A percentile compares a stretch with the other conserved stretches of the same genome.
phyloP scores from a whole-genome alignment of 495 filamentous ascomycete genomes.

The Opeltia flavorubescens region DNA sequence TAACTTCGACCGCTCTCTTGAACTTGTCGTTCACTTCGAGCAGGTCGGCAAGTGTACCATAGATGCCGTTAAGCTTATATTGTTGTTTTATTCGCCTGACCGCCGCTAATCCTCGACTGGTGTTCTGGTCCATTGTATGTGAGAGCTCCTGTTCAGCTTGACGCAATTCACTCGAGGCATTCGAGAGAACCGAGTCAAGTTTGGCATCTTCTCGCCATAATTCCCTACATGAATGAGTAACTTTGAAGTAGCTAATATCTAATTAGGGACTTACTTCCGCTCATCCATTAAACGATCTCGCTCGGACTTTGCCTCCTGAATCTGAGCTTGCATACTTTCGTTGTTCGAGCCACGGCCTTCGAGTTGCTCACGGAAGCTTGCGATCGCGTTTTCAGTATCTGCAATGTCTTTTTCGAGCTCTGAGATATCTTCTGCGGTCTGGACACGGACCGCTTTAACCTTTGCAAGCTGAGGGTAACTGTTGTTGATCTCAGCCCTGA shows the following conservation, averaged over 20 bases:
- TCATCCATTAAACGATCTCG: conserved; percentile 72
- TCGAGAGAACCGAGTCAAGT: conserved; percentile 60
- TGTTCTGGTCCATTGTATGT: conserved; percentile 79
- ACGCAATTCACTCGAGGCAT: conserved; percentile 57
- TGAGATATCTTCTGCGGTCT: conserved; percentile 75
- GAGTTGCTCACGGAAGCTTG: conserved; percentile 53
- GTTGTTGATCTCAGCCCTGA: conserved; percentile 70
- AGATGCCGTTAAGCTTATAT: conserved; percentile 68
- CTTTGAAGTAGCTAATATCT: neutral
- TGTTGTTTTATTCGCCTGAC: conserved; percentile 68
- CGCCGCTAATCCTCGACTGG: conserved; percentile 65
- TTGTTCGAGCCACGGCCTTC: conserved; percentile 66
- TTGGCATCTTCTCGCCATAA: conserved; percentile 85
- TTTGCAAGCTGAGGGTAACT: conserved; percentile 57
- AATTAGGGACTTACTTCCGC: conserved; percentile 45
- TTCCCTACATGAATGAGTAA: conserved; percentile 29
- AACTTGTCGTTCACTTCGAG: conserved; percentile 75
- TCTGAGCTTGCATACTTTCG: conserved; percentile 52
- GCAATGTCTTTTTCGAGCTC: conserved; percentile 57
- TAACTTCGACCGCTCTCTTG: conserved; percentile 80
- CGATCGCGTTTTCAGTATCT: conserved; percentile 57
- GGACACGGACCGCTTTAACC: conserved; percentile 68
- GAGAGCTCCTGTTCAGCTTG: conserved; percentile 63
- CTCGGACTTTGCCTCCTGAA: conserved; percentile 66
- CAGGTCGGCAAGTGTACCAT: conserved; percentile 85